phyloP scores from a whole-genome alignment of 2,329 filamentous ascomycete species.

The Clathrospora elynae region DNA sequence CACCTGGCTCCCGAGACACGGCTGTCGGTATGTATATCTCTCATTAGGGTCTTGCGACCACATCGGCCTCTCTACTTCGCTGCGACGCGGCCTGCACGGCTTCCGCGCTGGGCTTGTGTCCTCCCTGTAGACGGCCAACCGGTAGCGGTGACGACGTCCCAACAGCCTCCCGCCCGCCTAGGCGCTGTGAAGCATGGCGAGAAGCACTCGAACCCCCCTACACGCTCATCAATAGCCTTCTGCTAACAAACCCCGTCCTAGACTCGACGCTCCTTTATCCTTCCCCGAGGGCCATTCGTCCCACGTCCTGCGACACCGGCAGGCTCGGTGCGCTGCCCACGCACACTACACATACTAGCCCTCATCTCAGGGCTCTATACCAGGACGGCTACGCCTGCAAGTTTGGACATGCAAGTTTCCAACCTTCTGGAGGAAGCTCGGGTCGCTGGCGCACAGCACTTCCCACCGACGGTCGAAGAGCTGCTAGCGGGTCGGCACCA shows the following conservation, averaged over 20 bases:
- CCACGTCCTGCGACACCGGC: constrained; percentile 48
- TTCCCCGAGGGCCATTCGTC: constrained; percentile 40
- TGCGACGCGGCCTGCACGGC: constrained; percentile 25
- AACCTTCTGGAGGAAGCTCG: constrained; percentile 36
- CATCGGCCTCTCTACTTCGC: constrained; percentile 13
- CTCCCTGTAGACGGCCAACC: constrained; percentile 39
- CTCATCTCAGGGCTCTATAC: constrained; percentile 25
- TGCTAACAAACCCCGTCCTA: constrained; percentile 32
- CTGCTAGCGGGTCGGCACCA: constrained; percentile 38
- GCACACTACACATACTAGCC: constrained; percentile 26
- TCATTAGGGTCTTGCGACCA: constrained; percentile 42
- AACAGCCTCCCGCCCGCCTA: constrained; percentile 28
- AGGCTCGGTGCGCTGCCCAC: constrained; percentile 41
- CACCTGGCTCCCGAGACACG: constrained; percentile 30
- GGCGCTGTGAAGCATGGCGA: constrained; percentile 22
- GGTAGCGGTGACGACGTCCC: constrained; percentile 40
- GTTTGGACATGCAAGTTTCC: constrained; percentile 40
- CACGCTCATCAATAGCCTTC: constrained; percentile 23
- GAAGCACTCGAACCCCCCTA: constrained; percentile 24
- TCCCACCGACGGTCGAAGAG: constrained; percentile 31
- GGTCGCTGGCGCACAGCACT: constrained; percentile 34
- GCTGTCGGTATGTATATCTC: constrained; percentile 43
- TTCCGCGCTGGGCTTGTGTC: constrained; percentile 33
- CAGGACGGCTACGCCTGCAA: constrained; percentile 8
- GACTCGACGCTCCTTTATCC: constrained; percentile 31